Percentiles rank a stretch among this genome's conserved stretches.
Conservation (phyloP, 768 basidiomycete genomes). For the Auriscalpium orientale region DNA sequence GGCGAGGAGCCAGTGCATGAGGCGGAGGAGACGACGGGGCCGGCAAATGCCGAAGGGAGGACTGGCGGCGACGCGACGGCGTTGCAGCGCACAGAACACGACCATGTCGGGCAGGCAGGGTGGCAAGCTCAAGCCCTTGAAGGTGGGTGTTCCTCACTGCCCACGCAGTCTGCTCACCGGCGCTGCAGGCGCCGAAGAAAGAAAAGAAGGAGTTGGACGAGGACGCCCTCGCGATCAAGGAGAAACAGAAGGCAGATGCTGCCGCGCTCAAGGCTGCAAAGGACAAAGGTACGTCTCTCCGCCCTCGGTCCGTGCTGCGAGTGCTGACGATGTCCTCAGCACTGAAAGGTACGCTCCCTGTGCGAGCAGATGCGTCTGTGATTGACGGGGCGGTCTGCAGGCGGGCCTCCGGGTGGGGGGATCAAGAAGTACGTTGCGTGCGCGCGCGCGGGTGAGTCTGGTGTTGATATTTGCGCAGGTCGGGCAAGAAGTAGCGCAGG, state of each 20-base stretch:
- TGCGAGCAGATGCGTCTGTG: not conserved
- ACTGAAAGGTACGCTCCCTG: conserved; percentile 39
- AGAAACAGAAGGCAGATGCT: conserved; percentile 68
- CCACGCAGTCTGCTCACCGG: not conserved
- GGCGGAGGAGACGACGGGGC: too few relatives aligned
- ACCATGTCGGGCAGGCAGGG: conserved; percentile 65
- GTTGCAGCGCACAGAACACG: not conserved
- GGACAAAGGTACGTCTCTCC: conserved; percentile 50
- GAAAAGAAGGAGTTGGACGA: conserved; percentile 65
- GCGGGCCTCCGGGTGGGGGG: conserved; percentile 63
- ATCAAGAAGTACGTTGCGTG: conserved; percentile 71
- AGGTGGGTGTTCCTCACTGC: conserved; percentile 38
- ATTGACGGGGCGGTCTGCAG: conserved; percentile 27
- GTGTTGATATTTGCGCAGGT: conserved; percentile 30
- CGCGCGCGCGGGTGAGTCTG: not conserved
- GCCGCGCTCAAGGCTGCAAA: conserved; percentile 66
- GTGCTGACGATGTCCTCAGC: conserved; percentile 28
- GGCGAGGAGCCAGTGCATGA: too few relatives aligned
- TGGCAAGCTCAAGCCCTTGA: conserved; percentile 82
- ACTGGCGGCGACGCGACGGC: too few relatives aligned
- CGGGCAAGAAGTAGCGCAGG: conserved; percentile 56
- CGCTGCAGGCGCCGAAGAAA: conserved; percentile 71
- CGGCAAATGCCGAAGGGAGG: too few relatives aligned
- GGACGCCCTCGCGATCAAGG: conserved; percentile 66
- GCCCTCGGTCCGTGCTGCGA: not conserved